Conservation (phyloP, 441 rosid genomes). For the Gossypium trilobum region DNA sequence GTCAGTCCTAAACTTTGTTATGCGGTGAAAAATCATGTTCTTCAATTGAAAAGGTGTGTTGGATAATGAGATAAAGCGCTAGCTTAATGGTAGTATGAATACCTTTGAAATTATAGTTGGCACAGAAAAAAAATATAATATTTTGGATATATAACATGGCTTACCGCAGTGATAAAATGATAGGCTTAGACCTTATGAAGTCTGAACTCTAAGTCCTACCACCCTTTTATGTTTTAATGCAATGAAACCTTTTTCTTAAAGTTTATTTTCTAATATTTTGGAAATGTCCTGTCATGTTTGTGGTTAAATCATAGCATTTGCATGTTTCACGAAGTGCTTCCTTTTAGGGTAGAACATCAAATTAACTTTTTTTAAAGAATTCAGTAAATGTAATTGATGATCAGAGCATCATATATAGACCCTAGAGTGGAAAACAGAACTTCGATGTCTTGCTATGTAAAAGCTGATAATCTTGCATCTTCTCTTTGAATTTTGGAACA, state of each 20-base stretch:
- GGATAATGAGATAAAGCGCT: background rate
- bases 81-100: background rate
- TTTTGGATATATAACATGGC: background rate
- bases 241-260: background rate
- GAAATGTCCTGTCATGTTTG: background rate
- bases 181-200: background rate
- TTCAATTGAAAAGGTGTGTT: constrained; percentile 37
- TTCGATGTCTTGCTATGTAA: background rate
- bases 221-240: background rate
- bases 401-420: background rate
- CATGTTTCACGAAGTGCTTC: background rate
- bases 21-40: constrained; percentile 38
- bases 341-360: background rate
- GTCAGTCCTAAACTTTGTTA: constrained; percentile 42
- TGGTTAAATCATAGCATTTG: background rate
- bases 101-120: background rate
- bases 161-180: background rate
- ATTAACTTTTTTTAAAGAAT: background rate
- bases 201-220: background rate
- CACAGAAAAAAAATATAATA: background rate
- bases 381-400: background rate
- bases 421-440: background rate
- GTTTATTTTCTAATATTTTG: background rate
- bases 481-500: background rate
- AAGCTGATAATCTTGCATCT: background rate